Base-by-base conservation (phyloP, 192 early-diverging fungal genomes). In the Entophlyctis luteolus region DNA sequence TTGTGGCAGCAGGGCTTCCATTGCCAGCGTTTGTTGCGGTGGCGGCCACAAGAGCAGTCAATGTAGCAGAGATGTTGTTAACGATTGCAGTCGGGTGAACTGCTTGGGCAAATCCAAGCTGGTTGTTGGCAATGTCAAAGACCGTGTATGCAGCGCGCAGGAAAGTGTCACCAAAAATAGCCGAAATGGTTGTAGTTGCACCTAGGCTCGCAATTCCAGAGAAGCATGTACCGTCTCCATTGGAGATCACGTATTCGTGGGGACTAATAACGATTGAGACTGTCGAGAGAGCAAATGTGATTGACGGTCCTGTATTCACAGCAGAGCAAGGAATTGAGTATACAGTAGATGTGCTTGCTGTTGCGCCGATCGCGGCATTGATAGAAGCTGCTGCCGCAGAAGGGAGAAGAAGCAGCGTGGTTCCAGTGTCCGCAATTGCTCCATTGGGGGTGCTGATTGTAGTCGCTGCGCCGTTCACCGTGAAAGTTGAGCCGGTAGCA, bases 131-230 rank as follows among this genome's bases (percentile, higher is more conserved):
- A 36, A 70, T 72, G 53, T 77, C 76, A 60, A 57, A 78, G 53
- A 77, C 65, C 31, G 71, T 78, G 55, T 77, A 77, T 28, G 66
- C 79, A 5, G 48, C 45, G 12, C 76, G 52, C 20, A 71, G 34
- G 38, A 75, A 77, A 22, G 65, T 57, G 55, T 77, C 69, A 12
- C 76, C 76, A 67, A 77, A 55, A 48, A 75, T 77, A 8, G 16
- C 28, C 0, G 5, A 6, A 5, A 28, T 45, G 28, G 10, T 18
- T 4, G 39, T 36, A 38, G 18, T 14, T 22, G 39, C 12, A 6
- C 42, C 65, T 32, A 48, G 34, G 8, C 36, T 27, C 12, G 67
- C 29, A 37, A 73, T 71, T 14, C 72, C 72, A 50, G 55, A 60
- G 29, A 33, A 6, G 59, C 72, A 73, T 38, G 14, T 22, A 2